phyloP scores from a whole-genome alignment of 2,329 filamentous ascomycete genomes.

The Trichoderma sp. region DNA sequence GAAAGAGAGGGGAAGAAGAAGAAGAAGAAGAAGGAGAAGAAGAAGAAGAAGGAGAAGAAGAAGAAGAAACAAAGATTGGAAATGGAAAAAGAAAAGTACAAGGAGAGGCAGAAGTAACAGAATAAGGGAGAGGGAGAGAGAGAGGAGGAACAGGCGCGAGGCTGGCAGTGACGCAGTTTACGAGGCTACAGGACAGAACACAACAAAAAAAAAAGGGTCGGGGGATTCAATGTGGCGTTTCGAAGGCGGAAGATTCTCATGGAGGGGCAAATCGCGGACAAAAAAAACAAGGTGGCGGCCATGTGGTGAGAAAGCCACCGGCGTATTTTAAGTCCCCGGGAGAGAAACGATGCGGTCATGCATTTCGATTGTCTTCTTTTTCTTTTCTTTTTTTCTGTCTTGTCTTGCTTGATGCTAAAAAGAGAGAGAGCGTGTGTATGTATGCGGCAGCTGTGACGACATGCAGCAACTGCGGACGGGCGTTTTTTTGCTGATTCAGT shows the following conservation, averaged over 20 bases:
- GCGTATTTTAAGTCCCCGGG: background rate
- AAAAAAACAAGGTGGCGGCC: background rate
- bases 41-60: background rate
- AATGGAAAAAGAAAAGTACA: background rate
- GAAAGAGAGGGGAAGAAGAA: background rate
- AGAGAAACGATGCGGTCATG: background rate
- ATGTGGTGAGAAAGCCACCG: background rate
- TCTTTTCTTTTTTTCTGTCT: background rate
- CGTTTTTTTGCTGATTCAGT: background rate
- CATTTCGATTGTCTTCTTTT: too few species aligned
- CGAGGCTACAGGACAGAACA: background rate
- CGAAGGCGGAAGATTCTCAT: background rate
- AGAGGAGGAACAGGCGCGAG: background rate
- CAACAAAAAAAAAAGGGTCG: background rate
- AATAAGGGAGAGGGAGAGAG: background rate
- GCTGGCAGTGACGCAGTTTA: slow-evolving; percentile 2
- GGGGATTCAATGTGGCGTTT: slow-evolving; percentile 4
- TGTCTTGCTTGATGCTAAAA: background rate
- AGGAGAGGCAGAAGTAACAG: background rate
- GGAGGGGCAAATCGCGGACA: slow-evolving; percentile 20
- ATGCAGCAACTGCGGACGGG: background rate
- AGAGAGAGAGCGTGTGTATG: too few species aligned
- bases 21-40: too few species aligned
- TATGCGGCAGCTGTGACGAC: background rate
- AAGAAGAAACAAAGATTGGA: background rate